A percentile compares a stretch with the other conserved stretches of the same genome.
Evolutionary conservation across 2,329 filamentous ascomycete species (phyloP).

Genomic region (Bisporella sp.): DNA sequence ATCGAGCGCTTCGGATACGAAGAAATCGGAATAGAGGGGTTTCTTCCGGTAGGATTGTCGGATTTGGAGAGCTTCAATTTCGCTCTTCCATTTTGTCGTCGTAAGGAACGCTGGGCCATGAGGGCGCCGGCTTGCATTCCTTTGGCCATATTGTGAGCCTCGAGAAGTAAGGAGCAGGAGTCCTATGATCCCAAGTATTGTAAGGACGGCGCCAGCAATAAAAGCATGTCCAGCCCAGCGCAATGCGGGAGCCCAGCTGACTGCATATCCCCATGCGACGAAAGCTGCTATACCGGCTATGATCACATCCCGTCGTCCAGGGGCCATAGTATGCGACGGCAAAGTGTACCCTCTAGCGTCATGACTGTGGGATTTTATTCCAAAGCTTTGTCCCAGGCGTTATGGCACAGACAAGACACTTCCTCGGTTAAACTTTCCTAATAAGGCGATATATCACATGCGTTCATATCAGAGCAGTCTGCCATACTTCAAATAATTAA

Average conservation of each 20-base stretch:
- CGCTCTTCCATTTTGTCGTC: conserved; percentile 59
- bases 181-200: conserved; percentile 46
- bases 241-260: conserved; percentile 74
- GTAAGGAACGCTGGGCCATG: conserved; percentile 52
- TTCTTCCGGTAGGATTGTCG: conserved; percentile 60
- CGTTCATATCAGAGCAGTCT: no score
- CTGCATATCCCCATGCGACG: conserved; percentile 80
- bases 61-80: conserved; percentile 58
- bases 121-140: conserved; percentile 34
- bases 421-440: no score
- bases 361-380: conserved; percentile 19
- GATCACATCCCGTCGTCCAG: conserved; percentile 66
- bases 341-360: conserved; percentile 21
- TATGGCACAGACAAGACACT: no score
- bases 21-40: conserved; percentile 66
- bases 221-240: conserved; percentile 86
- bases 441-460: no score
- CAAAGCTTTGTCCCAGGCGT: no score
- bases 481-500: no score
- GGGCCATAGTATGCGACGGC: conserved; percentile 47
- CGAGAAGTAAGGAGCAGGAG: conserved; percentile 57
- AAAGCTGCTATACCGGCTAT: conserved; percentile 64
- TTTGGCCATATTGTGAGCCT: conserved; percentile 35
- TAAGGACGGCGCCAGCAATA: conserved; percentile 56
- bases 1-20: conserved; percentile 75